Evolutionary conservation across 352 stramenopile genomes (phyloP).

Genomic region (Globisporangium nagaii): DNA sequence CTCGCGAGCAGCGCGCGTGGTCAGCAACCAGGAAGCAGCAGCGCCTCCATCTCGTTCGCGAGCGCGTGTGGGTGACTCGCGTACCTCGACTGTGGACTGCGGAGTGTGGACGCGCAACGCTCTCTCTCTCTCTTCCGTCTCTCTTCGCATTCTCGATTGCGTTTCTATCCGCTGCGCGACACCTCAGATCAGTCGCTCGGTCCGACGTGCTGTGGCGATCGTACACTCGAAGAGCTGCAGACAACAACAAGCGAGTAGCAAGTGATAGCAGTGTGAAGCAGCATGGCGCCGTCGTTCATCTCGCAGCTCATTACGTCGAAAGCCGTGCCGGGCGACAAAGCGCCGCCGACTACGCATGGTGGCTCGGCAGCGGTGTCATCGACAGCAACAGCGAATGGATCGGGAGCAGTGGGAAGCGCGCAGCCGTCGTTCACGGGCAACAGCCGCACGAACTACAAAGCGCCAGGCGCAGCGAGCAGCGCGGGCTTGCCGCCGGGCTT

Average conservation of each 20-base stretch:
- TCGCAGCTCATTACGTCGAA: slow-evolving; percentile 17
- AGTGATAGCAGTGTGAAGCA: not conserved
- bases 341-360: not conserved
- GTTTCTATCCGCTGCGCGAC: not conserved
- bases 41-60: too few species aligned
- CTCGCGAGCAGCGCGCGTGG: too few species aligned
- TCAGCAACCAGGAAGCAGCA: too few species aligned
- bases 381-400: not conserved
- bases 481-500: slow-evolving; percentile 3
- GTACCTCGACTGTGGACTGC: too few species aligned
- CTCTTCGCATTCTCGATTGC: not conserved
- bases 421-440: not conserved
- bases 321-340: slow-evolving; percentile 6
- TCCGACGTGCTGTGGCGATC: not conserved
- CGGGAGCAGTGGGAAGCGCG: not conserved
- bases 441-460: not conserved
- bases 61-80: too few species aligned
- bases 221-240: slow-evolving; percentile 1
- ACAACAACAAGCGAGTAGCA: not conserved
- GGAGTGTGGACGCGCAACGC: not conserved
- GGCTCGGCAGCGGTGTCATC: not conserved
- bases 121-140: too few species aligned
- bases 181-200: not conserved
- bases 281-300: slow-evolving; percentile 14
- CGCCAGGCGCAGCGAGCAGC: not conserved